Base-by-base conservation (phyloP, 2,329 filamentous ascomycete species). In the Cytospora piceae region DNA sequence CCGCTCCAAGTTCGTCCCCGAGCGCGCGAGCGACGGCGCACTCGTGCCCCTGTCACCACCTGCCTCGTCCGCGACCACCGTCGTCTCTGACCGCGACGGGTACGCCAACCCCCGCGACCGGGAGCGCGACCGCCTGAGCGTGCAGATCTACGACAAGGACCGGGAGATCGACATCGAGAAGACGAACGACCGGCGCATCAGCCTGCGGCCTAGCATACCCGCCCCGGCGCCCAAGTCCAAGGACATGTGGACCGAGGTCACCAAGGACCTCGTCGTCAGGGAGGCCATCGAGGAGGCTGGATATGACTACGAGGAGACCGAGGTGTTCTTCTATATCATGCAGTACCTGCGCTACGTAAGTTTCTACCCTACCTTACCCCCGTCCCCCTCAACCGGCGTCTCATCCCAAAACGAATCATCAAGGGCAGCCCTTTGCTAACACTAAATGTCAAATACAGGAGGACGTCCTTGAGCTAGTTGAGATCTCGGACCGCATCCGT, bases 221-320 rank as follows among this genome's bases (percentile, higher is more conserved):
- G 74, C 76, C 8, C 66, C 66, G 3, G 39, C 58, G 49, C 66
- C 66, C 24, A 83, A 82, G 60, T 79, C 84, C 37, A 84, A 85
- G 64, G 87, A 90, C 67, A 91, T 96, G 81, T 98, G 94, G 94
- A 99, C 95, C 0, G 95, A 98, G 78, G 93, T 99, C 71, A 96
- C 94, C 55, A 97, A 96, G 79, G 94, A 97, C 71, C 79, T 98
- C 42, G 92, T 98, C 20, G 83, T 90, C 66, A 88, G 90, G 61
- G 93, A 97, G 75, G 95, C 95, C 22, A 91, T 98, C 69, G 90
- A 96, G 71, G 83, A 90, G 72, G 80, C 89, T 74, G 92, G 92
- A 3, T 98, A 97, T 77, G 88, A 92, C 67, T 98, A 89, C 74
- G 93, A 97, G 75, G 94, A 98, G 82, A 95, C 92, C 0, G 90